phyloP scores from a whole-genome alignment of 192 early-diverging fungal species.

The Entomortierella beljakovae region DNA sequence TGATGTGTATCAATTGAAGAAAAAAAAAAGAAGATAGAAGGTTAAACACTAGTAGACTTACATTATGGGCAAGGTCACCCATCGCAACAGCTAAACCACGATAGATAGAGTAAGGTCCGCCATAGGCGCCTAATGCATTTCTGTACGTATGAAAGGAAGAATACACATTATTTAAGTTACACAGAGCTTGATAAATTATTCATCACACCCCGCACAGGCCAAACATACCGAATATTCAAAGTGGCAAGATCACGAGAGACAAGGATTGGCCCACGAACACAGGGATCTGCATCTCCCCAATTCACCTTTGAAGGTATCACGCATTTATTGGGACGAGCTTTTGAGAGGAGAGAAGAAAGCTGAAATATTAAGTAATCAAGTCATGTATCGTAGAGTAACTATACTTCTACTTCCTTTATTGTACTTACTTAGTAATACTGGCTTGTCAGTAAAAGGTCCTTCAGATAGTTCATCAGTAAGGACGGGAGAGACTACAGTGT shows the following conservation, averaged over 20 bases:
- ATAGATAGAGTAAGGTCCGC: constrained; percentile 93
- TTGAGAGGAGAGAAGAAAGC: too few species aligned
- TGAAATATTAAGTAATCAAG: too few species aligned
- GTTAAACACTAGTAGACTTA: constrained; percentile 5
- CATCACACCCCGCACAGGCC: not conserved
- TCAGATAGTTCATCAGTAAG: constrained; percentile 2
- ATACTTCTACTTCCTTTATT: too few species aligned
- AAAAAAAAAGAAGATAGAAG: not conserved
- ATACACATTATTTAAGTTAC: not conserved
- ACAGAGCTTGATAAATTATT: not conserved
- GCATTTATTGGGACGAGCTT: constrained; percentile 46
- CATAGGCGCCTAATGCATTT: constrained; percentile 97
- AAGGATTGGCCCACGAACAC: constrained; percentile 87
- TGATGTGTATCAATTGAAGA: not conserved
- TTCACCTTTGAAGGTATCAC: constrained; percentile 80
- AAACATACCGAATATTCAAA: constrained; percentile 80
- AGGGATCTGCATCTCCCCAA: constrained; percentile 81
- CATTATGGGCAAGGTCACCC: constrained; percentile 74
- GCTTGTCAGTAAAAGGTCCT: constrained; percentile 34
- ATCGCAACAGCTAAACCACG: constrained; percentile 93
- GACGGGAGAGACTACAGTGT: constrained; percentile 42
- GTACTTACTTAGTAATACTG: constrained; percentile 48
- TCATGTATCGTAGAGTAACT: too few species aligned
- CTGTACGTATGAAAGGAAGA: constrained; percentile 24
- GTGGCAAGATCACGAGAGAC: constrained; percentile 80